These are phyloP conservation scores for Colletotrichum sp. DNA, from an alignment of 2,329 filamentous ascomycete species.

Conservation along the genomic window DNA sequence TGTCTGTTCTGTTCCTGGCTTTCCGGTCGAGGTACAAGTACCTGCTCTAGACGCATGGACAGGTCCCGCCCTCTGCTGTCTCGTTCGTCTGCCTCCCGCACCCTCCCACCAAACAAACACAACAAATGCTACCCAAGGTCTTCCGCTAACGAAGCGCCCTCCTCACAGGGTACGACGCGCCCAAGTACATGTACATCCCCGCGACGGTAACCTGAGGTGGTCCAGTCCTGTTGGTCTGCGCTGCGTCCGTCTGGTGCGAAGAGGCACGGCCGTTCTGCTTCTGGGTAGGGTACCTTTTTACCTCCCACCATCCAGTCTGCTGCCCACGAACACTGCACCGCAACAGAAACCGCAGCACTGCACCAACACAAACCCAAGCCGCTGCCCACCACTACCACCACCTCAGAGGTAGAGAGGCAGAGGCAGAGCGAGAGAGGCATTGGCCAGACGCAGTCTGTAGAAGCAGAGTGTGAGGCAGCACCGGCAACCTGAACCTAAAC, in stretches of 20 bases:
- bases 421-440: neutral
- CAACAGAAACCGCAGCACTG: neutral
- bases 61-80: neutral
- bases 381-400: neutral
- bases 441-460: neutral
- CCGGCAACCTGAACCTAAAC: conserved; percentile 13
- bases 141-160: conserved; percentile 1
- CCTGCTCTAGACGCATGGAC: neutral
- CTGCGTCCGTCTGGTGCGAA: conserved; percentile 5
- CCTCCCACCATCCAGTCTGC: neutral
- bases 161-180: neutral
- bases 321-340: neutral
- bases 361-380: neutral
- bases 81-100: neutral
- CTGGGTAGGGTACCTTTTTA: neutral
- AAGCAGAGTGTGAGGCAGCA: neutral
- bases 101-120: neutral
- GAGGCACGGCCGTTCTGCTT: neutral
- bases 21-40: neutral
- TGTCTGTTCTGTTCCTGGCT: neutral
- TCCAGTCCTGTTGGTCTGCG: neutral
- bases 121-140: neutral
- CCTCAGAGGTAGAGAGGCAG: neutral
- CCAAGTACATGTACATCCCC: neutral
- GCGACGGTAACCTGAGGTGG: conserved; percentile 2